Conservation (phyloP, 352 stramenopile genomes). For the Phytophthora citrophthora region DNA sequence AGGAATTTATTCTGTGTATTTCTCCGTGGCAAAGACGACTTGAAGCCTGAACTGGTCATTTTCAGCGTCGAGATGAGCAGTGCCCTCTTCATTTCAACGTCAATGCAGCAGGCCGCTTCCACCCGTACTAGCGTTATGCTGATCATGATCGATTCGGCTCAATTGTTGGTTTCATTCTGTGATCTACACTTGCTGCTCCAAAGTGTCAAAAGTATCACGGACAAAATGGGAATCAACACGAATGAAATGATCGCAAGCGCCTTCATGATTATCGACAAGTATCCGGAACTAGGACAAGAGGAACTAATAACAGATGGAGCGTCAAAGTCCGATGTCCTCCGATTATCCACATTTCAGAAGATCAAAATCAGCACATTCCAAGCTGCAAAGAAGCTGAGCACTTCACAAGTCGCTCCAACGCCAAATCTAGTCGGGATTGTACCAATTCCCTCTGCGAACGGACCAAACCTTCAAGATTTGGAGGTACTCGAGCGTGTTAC, state of each 20-base stretch:
- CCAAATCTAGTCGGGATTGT: neutral
- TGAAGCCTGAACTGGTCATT: constrained; percentile 46
- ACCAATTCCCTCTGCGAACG: neutral
- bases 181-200: constrained; percentile 27
- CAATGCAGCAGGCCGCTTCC: constrained; percentile 41
- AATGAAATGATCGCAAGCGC: constrained; percentile 11
- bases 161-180: constrained; percentile 35
- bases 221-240: constrained; percentile 9
- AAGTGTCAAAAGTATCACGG: constrained; percentile 7
- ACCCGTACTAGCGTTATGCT: constrained; percentile 32
- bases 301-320: neutral
- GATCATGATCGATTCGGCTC: constrained; percentile 37
- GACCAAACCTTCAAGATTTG: neutral
- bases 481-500: constrained; percentile 1
- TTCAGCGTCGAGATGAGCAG: constrained; percentile 61
- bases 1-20: constrained; percentile 21
- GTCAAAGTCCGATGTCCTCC: constrained; percentile 12
- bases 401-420: neutral
- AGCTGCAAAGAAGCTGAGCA: neutral
- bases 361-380: neutral
- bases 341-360: constrained; percentile 2
- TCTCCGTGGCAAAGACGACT: constrained; percentile 26
- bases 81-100: constrained; percentile 45
- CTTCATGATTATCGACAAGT: constrained; percentile 4
- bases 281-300: constrained; percentile 10